Conservation (phyloP, 345 rosid species). For the Linum usitatissimum region DNA sequence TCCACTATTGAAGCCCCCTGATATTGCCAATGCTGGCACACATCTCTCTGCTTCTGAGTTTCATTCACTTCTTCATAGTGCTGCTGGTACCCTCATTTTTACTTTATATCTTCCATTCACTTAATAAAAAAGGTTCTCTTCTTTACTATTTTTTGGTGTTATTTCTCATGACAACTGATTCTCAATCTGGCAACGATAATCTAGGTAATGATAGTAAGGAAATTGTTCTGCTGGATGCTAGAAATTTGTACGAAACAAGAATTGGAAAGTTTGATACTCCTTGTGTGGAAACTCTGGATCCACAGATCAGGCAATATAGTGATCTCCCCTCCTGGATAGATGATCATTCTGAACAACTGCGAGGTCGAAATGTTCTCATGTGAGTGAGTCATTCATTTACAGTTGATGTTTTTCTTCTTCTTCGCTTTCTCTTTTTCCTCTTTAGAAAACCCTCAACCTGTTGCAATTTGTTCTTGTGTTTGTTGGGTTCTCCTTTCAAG, state of each 20-base stretch:
- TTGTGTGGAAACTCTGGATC: slow-evolving; percentile 71
- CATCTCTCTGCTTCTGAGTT: slow-evolving; percentile 84
- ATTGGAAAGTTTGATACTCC: slow-evolving; percentile 66
- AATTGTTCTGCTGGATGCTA: slow-evolving; percentile 73
- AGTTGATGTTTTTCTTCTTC: slow-evolving; percentile 3
- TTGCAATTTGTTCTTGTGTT: neutral
- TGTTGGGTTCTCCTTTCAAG: slow-evolving; percentile 22
- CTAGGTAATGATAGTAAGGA: slow-evolving; percentile 22
- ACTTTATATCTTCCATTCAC: neutral
- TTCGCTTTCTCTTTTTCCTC: neutral
- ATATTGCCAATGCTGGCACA: slow-evolving; percentile 66
- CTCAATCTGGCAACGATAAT: slow-evolving; percentile 23
- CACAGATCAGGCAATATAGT: slow-evolving; percentile 81
- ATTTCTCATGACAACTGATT: too few relatives aligned
- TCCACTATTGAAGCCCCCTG: slow-evolving; percentile 53
- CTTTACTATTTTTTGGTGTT: too few relatives aligned
- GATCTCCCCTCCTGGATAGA: slow-evolving; percentile 88
- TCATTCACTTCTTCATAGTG: slow-evolving; percentile 61
- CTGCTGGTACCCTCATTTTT: slow-evolving; percentile 26
- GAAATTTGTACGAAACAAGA: slow-evolving; percentile 87
- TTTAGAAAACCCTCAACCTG: neutral
- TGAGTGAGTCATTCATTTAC: slow-evolving; percentile 26
- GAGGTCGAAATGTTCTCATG: slow-evolving; percentile 74
- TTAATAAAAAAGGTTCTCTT: too few relatives aligned
- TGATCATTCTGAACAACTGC: slow-evolving; percentile 49